Conservation (phyloP, 805 yeast genomes). For the Suhomyces xylopsoci region DNA sequence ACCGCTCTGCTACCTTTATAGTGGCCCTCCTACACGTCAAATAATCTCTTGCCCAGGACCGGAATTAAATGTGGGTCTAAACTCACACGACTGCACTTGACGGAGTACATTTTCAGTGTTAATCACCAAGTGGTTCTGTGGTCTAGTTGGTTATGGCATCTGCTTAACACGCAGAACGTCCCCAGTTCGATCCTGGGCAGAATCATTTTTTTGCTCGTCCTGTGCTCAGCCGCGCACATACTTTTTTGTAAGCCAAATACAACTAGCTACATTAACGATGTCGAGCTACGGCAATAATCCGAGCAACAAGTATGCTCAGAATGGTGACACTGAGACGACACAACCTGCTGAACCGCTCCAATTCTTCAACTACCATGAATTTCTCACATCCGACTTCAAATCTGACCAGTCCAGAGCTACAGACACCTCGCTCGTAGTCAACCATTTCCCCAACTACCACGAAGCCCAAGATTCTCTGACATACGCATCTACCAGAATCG, state of each 20-base stretch:
- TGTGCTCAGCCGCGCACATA: background rate
- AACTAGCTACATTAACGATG: background rate
- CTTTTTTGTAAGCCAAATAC: background rate
- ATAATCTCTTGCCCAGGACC: background rate
- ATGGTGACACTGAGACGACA: background rate
- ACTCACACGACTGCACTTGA: background rate
- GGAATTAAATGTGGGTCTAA: too few species aligned
- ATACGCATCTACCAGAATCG: conserved; percentile 49
- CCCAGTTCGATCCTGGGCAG: conserved; percentile 99
- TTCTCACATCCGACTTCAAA: conserved; percentile 33
- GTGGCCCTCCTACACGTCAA: too few species aligned
- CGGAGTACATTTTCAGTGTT: background rate
- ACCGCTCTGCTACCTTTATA: background rate
- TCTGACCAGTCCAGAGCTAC: conserved; percentile 9
- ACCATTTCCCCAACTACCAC: conserved; percentile 66
- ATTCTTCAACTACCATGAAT: conserved; percentile 72
- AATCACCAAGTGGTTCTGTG: conserved; percentile 65
- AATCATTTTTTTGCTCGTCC: conserved; percentile 52
- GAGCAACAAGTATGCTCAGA: conserved; percentile 14
- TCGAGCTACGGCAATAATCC: conserved; percentile 17
- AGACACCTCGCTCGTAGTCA: conserved; percentile 43
- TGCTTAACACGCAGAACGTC: conserved; percentile 99
- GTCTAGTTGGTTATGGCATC: conserved; percentile 99
- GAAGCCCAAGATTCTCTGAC: conserved; percentile 25
- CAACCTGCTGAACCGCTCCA: conserved; percentile 7